Base-by-base conservation (phyloP, 225 moss, liverwort and hornwort species). In the Climacium dendroides region DNA sequence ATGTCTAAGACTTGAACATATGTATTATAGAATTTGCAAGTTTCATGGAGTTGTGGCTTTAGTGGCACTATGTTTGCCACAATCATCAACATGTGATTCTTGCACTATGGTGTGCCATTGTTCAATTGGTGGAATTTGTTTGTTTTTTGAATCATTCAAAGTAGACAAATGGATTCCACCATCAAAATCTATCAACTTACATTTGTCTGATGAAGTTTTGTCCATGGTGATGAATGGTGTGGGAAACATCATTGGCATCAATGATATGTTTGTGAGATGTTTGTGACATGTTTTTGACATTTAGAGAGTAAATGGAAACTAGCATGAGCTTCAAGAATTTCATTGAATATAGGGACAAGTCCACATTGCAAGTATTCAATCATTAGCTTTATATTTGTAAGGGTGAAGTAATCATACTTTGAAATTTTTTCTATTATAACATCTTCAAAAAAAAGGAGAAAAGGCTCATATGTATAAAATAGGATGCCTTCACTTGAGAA, bases 91-190 rank as follows among this genome's bases (percentile, higher is more conserved):
- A 9, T 41, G 26, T 2, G 0, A 26, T 25, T 41, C 13, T 70
- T 70, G 12, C 1, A 13, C 8, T 39, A 39, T 13, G 39, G 7
- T 39, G 14, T 1, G 5, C 1, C 14, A 25, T 24, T 24, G 17
- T 1, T 28, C 3, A 45, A 28, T 16, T 41, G 17, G 45, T 28
- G 23, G 28, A 16, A 28, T 71, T 22, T 28, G 8, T 41, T 9
- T 26, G 14, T 43, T 9, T 15, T 12, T 41, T 26, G 3, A 16
- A 26, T 71, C 25, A 41, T 26, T 43, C 4, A 3, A 71, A 43
- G 28, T 43, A 0, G 1, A 5, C 3, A 26, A 15, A 26, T 0
- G 3, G 1, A 43, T 28, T 25, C 3, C 2, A 41, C 8, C 2
- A 15, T 6, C 4, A 71, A 45, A 26, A 7, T 17, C 2, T 28